These are phyloP conservation scores for Luffa acutangula DNA, from an alignment of 306 rosid species.

Conservation along the genomic window DNA sequence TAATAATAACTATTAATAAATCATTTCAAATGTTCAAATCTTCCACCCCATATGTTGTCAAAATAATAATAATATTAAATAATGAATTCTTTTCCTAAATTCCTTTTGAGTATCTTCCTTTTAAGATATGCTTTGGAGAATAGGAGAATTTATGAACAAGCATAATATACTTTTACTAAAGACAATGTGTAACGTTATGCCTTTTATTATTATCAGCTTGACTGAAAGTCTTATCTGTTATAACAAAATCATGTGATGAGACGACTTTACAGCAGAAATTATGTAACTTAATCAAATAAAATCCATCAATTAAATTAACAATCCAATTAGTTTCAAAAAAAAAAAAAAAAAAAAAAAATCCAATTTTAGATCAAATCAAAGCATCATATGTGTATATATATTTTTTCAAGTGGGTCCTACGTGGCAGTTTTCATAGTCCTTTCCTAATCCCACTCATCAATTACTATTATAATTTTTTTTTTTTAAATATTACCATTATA, in stretches of 20 bases:
- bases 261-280: neutral
- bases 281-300: neutral
- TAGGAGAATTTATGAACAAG: neutral
- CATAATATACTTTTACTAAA: neutral
- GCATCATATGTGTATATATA: neutral
- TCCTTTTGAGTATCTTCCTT: neutral
- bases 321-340: too few species aligned
- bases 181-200: neutral
- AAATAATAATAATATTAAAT: too few species aligned
- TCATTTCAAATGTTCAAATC: too few species aligned
- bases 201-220: neutral
- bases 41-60: too few species aligned
- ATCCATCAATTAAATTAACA: neutral
- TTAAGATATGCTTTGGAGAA: neutral
- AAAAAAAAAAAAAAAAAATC: neutral
- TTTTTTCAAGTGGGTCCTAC: neutral
- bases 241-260: neutral
- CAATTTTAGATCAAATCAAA: neutral
- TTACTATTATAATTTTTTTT: neutral
- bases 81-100: neutral
- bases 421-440: neutral
- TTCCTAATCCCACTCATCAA: neutral
- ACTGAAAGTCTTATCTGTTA: neutral
- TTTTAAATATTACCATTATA: neutral
- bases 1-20: too few species aligned